Conservation (phyloP, 257 asterid genomes). For the Capsicum pubescens region DNA sequence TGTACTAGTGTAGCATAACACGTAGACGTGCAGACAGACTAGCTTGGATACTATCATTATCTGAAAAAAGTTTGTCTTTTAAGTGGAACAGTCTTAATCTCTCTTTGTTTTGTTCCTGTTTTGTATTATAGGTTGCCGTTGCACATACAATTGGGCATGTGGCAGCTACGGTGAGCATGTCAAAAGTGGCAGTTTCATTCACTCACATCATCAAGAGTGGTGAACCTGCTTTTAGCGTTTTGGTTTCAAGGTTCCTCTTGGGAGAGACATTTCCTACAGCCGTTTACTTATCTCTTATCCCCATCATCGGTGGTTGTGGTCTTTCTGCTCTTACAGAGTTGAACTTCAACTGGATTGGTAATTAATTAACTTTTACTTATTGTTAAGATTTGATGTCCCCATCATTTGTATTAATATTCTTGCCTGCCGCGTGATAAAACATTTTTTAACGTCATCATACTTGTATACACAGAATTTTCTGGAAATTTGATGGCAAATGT, state of each 20-base stretch:
- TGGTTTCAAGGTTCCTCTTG: conserved; percentile 78
- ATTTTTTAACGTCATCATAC: neutral
- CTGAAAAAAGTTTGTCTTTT: neutral
- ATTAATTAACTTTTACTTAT: conserved; percentile 18
- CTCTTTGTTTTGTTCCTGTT: conserved; percentile 15
- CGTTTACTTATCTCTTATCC: conserved; percentile 82
- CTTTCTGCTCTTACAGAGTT: conserved; percentile 92
- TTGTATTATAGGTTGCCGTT: conserved; percentile 73
- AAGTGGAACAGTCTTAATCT: neutral
- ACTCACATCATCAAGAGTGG: conserved; percentile 97
- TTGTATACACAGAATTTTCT: neutral
- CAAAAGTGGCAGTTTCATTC: conserved; percentile 97
- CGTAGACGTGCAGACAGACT: neutral
- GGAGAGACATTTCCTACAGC: conserved; percentile 81
- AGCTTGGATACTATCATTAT: neutral
- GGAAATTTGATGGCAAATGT: neutral
- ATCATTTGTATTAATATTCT: neutral
- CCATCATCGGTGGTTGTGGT: conserved; percentile 91
- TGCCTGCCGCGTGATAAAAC: neutral
- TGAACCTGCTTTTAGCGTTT: conserved; percentile 94
- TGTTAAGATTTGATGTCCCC: neutral
- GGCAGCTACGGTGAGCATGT: conserved; percentile 98
- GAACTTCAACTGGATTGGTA: conserved; percentile 95
- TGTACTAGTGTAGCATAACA: neutral
- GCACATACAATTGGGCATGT: conserved; percentile 99